phyloP scores from a whole-genome alignment of 768 basidiomycete genomes.

The Astraeus odoratus region DNA sequence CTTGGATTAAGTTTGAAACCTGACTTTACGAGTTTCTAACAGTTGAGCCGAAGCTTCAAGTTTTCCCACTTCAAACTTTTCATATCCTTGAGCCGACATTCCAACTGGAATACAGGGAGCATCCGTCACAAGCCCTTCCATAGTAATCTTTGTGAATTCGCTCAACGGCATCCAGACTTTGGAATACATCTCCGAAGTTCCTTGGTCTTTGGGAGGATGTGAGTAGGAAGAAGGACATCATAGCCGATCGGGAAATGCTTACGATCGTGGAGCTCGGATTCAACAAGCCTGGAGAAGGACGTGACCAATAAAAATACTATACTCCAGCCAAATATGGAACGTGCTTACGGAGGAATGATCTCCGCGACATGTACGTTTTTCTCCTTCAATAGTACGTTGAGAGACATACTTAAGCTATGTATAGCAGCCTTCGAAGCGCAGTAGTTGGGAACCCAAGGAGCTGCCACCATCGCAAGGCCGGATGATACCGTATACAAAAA shows the following conservation, averaged over 20 bases:
- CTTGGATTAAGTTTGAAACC: too few species aligned
- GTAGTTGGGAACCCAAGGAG: slow-evolving; percentile 39
- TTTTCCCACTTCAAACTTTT: slow-evolving; percentile 26
- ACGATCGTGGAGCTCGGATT: slow-evolving; percentile 59
- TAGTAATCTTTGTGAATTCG: slow-evolving; percentile 34
- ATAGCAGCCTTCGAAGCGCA: slow-evolving; percentile 53
- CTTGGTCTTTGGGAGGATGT: slow-evolving; percentile 47
- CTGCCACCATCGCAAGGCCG: slow-evolving; percentile 41
- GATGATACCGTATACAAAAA: slow-evolving; percentile 49
- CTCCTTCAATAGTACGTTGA: slow-evolving; percentile 39
- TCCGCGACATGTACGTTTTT: slow-evolving; percentile 51
- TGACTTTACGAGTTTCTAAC: background rate
- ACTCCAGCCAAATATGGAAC: background rate
- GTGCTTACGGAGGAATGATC: slow-evolving; percentile 50
- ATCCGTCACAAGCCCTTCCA: slow-evolving; percentile 33
- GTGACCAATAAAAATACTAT: background rate
- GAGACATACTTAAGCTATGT: slow-evolving; percentile 43
- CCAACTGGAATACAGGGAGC: slow-evolving; percentile 27
- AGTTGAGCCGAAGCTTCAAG: slow-evolving; percentile 9
- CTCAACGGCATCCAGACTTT: slow-evolving; percentile 53
- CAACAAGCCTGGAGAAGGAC: slow-evolving; percentile 38
- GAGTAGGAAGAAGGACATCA: slow-evolving; percentile 25
- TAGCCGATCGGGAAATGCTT: slow-evolving; percentile 9
- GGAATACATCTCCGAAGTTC: slow-evolving; percentile 39
- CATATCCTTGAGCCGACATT: slow-evolving; percentile 6